Evolutionary conservation across 2,329 filamentous ascomycete species (phyloP), one percentile per base, ranked within the genome.

Genomic region (Colletotrichum caudatum): DNA sequence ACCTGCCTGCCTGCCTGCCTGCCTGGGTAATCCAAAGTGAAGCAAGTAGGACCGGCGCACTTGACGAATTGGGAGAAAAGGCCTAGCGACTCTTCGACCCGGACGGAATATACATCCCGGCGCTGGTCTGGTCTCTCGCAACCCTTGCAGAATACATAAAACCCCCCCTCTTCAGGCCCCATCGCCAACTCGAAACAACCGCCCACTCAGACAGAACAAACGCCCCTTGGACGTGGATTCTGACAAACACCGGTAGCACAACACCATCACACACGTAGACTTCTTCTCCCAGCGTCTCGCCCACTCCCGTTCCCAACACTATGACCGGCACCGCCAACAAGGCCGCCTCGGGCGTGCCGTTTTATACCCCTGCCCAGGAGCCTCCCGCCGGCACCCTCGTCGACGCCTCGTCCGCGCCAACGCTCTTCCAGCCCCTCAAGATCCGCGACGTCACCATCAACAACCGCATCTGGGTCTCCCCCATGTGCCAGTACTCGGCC

Each of bases 401-500:
- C 18, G 76, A 82, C 66, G 76, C 78, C 51, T 78, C 76, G 23
- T 77, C 80, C 46, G 80, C 85, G 8, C 87, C 88, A 44, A 89
- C 86, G 6, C 81, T 90, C 66, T 90, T 89, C 81, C 84, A 82
- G 69, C 89, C 89, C 14, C 80, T 90, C 73, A 83, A 79, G 68
- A 87, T 89, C 75, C 86, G 89, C 66, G 83, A 81, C 71, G 76
- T 89, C 66, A 84, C 82, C 50, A 81, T 90, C 33, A 81, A 83
- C 72, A 90, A 91, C 81, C 87, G 89, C 68, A 84, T 90, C 77
- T 84, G 82, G 62, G 87, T 89, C 60, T 84, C 86, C 64, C 89
- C 89, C 68, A 90, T 91, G 88, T 91, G 89, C 80, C 87, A 84
- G 75, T 90, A 89, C 81, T 87, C 84, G 35, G 85, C 87, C 73